Base-by-base conservation (phyloP, 148 eudicot genomes). In the Persicaria maculosa region DNA sequence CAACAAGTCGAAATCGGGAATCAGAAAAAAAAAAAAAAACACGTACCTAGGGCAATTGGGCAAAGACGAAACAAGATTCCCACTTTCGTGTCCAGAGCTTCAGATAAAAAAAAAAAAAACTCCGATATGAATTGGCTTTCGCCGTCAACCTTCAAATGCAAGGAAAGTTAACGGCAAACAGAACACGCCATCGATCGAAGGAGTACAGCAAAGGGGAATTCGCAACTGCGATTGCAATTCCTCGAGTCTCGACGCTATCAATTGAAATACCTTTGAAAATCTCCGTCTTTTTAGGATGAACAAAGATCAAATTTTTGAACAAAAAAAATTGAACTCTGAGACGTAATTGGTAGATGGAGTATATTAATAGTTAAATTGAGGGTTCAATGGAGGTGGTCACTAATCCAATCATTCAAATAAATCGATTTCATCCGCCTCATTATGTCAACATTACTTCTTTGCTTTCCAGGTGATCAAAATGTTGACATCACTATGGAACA, bases 111-210 rank as follows among this genome's bases (percentile, higher is more conserved):
- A 31, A 31, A 2, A 31, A 31, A 31, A 31, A 2, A 31, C 40
- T 31, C 40, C 40, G 40, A 57, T 16, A 9, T 1, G 31, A 59
- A 59, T 8, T 59, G 67, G 67, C 40, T 59, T 31, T 59, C 67
- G 16, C 67, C 67, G 67, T 59, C 67, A 59, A 22, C 67, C 64
- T 59, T 59, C 40, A 25, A 59, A 59, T 59, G 67, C 67, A 59
- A 59, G 67, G 67, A 59, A 59, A 20, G 67, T 22, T 65, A 15
- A 43, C 43, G 70, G 11, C 45, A 40, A 31, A 40, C 46, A 15
- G 19, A 65, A 65, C 70, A 65, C 70, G 70, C 70, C 70, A 65
- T 12, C 47, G 46, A 65, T 65, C 46, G 12, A 65, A 65, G 14
- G 45, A 65, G 45, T 31, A 36, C 40, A 65, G n/a, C 40, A 65